Percentiles rank a stretch among this genome's conserved stretches.
phyloP scores from a whole-genome alignment of 2,329 filamentous ascomycete genomes.

The Cercospora berteroae region DNA sequence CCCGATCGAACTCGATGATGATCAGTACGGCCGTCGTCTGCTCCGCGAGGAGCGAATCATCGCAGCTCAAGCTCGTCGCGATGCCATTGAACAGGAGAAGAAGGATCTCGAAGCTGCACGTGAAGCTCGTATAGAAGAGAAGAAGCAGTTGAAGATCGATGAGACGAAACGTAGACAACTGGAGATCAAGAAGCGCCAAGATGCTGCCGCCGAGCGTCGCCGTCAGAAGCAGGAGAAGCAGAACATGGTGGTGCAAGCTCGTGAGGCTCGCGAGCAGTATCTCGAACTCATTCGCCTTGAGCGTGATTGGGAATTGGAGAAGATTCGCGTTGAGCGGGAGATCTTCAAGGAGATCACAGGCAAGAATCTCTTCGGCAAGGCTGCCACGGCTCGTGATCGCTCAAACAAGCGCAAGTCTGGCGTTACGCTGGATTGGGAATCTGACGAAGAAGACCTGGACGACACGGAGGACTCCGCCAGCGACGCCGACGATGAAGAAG shows the following conservation, averaged over 20 bases:
- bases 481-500: slow-evolving; percentile 14
- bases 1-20: slow-evolving; percentile 45
- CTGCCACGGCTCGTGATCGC: neutral
- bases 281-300: slow-evolving; percentile 20
- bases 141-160: slow-evolving; percentile 22
- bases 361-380: slow-evolving; percentile 15
- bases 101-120: slow-evolving; percentile 23
- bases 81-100: slow-evolving; percentile 20
- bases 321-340: slow-evolving; percentile 21
- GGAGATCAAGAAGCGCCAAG: slow-evolving; percentile 14
- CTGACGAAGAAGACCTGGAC: slow-evolving; percentile 16
- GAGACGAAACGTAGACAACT: slow-evolving; percentile 12
- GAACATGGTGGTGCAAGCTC: slow-evolving; percentile 10
- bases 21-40: slow-evolving; percentile 40
- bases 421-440: slow-evolving; percentile 12
- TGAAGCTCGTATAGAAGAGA: slow-evolving; percentile 17
- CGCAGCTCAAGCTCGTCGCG: slow-evolving; percentile 30
- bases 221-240: slow-evolving; percentile 23
- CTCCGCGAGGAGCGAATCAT: slow-evolving; percentile 35
- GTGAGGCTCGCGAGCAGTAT: slow-evolving; percentile 9
- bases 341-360: slow-evolving; percentile 26
- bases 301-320: slow-evolving; percentile 25
- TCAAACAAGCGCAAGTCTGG: slow-evolving; percentile 9
- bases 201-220: slow-evolving; percentile 16
- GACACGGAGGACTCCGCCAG: slow-evolving; percentile 10